Evolutionary conservation across 192 early-diverging fungal genomes (phyloP), one percentile per base, ranked within the genome.

Genomic region (Borealophlyctis nickersoniae): DNA sequence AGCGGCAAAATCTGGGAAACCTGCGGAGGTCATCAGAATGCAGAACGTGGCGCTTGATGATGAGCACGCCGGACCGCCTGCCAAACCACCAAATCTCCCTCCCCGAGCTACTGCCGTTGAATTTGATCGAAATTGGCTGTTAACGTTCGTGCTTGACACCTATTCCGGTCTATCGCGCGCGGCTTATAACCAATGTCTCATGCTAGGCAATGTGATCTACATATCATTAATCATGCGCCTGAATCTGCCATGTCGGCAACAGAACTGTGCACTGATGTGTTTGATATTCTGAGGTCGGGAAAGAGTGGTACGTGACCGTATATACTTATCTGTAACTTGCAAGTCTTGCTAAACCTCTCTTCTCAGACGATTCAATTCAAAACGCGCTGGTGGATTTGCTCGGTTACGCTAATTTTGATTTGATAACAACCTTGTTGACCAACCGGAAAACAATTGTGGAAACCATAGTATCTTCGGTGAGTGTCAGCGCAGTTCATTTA

Each of bases 371-470:
- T 32, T 77, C 82, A 13, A 86, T 94, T 36, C 82, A 91, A 67
- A 77, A 63, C 32, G 74, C 67, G 4, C 69, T 94, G 13, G 73
- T 91, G 2, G 90, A 91, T 70, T 73, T 89, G 0, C 61, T 94
- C 22, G 92, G 92, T 4, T 90, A 78, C 65, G 79, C 81, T 13
- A 86, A 86, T 59, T 72, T 94, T 36, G 84, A 87, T 31, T 87
- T 94, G 53, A 81, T 90, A 29, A 63, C 74, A 0, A 70, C 67
- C 0, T 73, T 94, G 0, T 57, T 91, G 3, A 49, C 72, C 0
- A 77, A 89, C 62, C 72, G 90, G 2, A 48, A 68, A 1, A 69
- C 66, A 19, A 82, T 93, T 56, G 78, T 92, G 3, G 64, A 82
- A 13, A 85, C 82, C 56, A 84, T 91, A 49, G 78, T 81, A 60